A percentile compares a stretch with the other conserved stretches of the same genome.
These are phyloP conservation scores for Colletotrichum liaoningense DNA, from an alignment of 2,329 filamentous ascomycete species.

Conservation along the genomic window DNA sequence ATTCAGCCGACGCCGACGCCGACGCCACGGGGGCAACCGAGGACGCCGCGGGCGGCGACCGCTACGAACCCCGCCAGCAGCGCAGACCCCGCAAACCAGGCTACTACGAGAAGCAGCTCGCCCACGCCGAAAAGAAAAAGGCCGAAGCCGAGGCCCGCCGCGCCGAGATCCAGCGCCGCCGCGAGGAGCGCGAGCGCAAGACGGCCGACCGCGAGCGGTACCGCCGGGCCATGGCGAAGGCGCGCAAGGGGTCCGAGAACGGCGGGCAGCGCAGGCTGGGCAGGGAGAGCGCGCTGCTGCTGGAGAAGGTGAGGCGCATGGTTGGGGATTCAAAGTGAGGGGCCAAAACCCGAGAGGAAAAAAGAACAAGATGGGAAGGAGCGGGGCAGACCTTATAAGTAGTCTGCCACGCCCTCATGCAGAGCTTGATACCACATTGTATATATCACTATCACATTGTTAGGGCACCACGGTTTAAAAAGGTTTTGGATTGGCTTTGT, in stretches of 20 bases:
- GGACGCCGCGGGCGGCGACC: slow-evolving; percentile 16
- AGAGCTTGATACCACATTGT: slow-evolving; percentile 30
- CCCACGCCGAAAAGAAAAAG: slow-evolving; percentile 56
- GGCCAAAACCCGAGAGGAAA: neutral
- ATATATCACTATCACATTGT: neutral
- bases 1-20: neutral
- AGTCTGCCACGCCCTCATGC: neutral
- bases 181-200: slow-evolving; percentile 74
- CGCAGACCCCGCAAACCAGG: slow-evolving; percentile 52
- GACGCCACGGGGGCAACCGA: neutral
- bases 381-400: neutral
- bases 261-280: slow-evolving; percentile 81
- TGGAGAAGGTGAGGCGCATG: slow-evolving; percentile 82
- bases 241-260: slow-evolving; percentile 73
- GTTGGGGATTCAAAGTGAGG: slow-evolving; percentile 56
- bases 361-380: neutral
- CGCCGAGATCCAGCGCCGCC: slow-evolving; percentile 57
- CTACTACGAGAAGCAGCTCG: slow-evolving; percentile 75
- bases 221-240: slow-evolving; percentile 77
- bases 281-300: slow-evolving; percentile 79
- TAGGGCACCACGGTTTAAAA: neutral
- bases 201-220: slow-evolving; percentile 74
- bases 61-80: slow-evolving; percentile 33
- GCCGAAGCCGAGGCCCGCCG: slow-evolving; percentile 55
- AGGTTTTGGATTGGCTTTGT: slow-evolving; percentile 7